Evolutionary conservation across 2,329 filamentous ascomycete species (phyloP).

Genomic region (Fusarium sp.): DNA sequence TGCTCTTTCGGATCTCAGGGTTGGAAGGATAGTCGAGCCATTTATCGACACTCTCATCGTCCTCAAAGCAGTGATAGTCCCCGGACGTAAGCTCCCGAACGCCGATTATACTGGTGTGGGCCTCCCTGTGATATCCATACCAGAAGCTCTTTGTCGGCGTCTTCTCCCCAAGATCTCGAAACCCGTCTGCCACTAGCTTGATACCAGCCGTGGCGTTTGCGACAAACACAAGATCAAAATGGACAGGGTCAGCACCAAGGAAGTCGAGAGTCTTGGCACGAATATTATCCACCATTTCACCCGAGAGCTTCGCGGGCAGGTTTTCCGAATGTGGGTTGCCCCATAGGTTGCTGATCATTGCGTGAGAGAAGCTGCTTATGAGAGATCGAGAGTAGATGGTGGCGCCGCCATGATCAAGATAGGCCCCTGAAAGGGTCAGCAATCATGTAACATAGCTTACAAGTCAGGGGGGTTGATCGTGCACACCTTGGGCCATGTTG

Average conservation of each 20-base stretch:
- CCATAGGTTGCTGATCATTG: constrained; percentile 69
- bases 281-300: constrained; percentile 67
- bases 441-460: background rate
- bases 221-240: constrained; percentile 73
- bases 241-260: constrained; percentile 67
- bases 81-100: constrained; percentile 71
- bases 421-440: constrained; percentile 49
- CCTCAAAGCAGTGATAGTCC: constrained; percentile 69
- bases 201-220: constrained; percentile 73
- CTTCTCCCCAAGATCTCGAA: constrained; percentile 64
- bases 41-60: constrained; percentile 63
- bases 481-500: constrained; percentile 43
- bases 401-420: constrained; percentile 70
- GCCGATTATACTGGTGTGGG: constrained; percentile 75
- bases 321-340: constrained; percentile 77
- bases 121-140: constrained; percentile 71
- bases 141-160: constrained; percentile 61
- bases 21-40: constrained; percentile 52
- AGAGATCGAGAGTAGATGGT: constrained; percentile 71
- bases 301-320: constrained; percentile 67
- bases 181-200: constrained; percentile 70
- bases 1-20: constrained; percentile 30
- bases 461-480: background rate
- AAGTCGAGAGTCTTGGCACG: constrained; percentile 66
- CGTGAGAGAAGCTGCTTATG: constrained; percentile 65